These are phyloP conservation scores for Didymella keratinophila DNA, from an alignment of 2,329 filamentous ascomycete genomes.

Conservation along the genomic window DNA sequence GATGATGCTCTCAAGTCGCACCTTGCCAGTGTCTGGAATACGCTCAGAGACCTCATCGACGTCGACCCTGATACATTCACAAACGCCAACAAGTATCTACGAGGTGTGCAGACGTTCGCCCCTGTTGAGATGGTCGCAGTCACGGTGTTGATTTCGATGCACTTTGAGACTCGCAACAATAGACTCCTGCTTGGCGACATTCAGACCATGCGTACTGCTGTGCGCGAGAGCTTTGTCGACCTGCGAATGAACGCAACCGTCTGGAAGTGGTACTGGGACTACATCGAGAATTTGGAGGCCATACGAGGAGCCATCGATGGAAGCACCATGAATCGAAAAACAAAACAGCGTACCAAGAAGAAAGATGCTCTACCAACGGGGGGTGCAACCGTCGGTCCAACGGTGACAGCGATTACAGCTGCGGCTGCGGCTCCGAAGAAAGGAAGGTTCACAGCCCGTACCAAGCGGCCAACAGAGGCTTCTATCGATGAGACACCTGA, in stretches of 20 bases:
- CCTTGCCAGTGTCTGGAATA: slow-evolving; percentile 45
- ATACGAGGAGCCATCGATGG: slow-evolving; percentile 38
- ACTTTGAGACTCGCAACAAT: slow-evolving; percentile 39
- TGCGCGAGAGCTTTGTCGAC: slow-evolving; percentile 42
- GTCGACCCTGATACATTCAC: slow-evolving; percentile 40
- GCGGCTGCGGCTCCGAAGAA: slow-evolving; percentile 14
- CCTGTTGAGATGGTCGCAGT: slow-evolving; percentile 50
- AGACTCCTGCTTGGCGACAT: slow-evolving; percentile 44
- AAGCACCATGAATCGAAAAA: slow-evolving; percentile 25
- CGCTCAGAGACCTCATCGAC: slow-evolving; percentile 38
- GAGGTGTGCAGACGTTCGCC: slow-evolving; percentile 44
- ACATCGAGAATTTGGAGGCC: slow-evolving; percentile 37
- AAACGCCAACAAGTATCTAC: slow-evolving; percentile 36
- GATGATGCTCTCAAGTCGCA: slow-evolving; percentile 44
- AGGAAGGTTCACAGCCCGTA: slow-evolving; percentile 13
- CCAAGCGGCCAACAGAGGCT: slow-evolving; percentile 4
- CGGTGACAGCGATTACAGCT: slow-evolving; percentile 15
- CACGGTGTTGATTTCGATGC: slow-evolving; percentile 44
- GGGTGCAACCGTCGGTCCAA: slow-evolving; percentile 6
- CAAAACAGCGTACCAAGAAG: background rate
- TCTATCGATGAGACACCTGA: background rate
- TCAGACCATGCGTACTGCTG: slow-evolving; percentile 28
- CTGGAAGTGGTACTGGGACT: slow-evolving; percentile 47
- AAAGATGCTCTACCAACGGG: background rate
- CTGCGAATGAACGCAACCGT: slow-evolving; percentile 34